These are phyloP conservation scores for Verticillium nonalfalfae DNA, from an alignment of 2,329 filamentous ascomycete species.

Conservation along the genomic window DNA sequence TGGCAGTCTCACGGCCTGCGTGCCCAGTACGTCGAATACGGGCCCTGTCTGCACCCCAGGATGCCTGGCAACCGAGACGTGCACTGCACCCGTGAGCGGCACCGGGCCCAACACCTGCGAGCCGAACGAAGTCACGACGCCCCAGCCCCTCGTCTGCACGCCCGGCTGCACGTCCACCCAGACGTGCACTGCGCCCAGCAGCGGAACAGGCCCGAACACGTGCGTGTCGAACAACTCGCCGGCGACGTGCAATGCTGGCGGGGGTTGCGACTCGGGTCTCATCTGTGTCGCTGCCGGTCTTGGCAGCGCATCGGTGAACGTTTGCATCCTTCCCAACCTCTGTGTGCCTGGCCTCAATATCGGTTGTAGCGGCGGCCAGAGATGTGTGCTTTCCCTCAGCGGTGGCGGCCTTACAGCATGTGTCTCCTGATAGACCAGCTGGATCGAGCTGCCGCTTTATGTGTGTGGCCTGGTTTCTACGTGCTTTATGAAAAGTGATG, in stretches of 20 bases:
- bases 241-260: background rate
- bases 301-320: too few relatives aligned
- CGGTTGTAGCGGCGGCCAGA: too few relatives aligned
- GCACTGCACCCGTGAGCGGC: background rate
- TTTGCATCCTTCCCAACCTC: too few relatives aligned
- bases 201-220: too few relatives aligned
- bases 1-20: background rate
- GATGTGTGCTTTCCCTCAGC: too few relatives aligned
- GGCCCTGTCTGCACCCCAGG: background rate
- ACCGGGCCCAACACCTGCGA: background rate
- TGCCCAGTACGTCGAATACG: background rate
- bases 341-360: too few relatives aligned
- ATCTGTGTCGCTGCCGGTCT: background rate
- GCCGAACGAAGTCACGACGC: too few relatives aligned
- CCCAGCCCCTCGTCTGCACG: background rate
- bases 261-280: background rate
- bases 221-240: background rate
- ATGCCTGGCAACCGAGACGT: background rate
- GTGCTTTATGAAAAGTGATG: too few relatives aligned
- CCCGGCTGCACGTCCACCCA: background rate
- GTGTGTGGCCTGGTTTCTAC: too few relatives aligned
- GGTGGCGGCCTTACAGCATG: background rate
- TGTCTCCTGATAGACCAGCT: background rate
- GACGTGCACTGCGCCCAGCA: background rate
- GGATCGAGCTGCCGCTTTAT: too few relatives aligned